phyloP scores from a whole-genome alignment of 306 rosid species.

The Trifolium pratense region DNA sequence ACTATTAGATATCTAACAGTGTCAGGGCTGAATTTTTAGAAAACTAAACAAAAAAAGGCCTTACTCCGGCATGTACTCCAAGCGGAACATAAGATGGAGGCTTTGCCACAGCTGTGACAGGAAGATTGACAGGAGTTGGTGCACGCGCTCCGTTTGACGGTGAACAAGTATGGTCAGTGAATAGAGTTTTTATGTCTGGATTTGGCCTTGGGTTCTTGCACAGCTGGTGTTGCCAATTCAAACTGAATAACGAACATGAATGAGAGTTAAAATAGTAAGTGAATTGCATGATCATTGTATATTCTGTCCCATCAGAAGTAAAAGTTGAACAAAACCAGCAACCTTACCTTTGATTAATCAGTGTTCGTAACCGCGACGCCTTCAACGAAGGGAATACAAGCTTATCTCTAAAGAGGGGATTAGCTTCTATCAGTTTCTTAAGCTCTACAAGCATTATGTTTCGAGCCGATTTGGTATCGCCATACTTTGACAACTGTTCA shows the following conservation, averaged over 20 bases:
- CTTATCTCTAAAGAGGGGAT: slow-evolving; percentile 75
- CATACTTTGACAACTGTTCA: slow-evolving; percentile 75
- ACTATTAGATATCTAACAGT: slow-evolving; percentile 12
- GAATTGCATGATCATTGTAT: slow-evolving; percentile 21
- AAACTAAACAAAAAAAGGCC: slow-evolving; percentile 37
- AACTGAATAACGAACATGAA: slow-evolving; percentile 51
- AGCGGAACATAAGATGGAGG: slow-evolving; percentile 63
- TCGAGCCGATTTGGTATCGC: slow-evolving; percentile 74
- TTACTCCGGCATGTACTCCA: slow-evolving; percentile 61
- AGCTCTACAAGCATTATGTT: slow-evolving; percentile 71
- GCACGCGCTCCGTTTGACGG: slow-evolving; percentile 48
- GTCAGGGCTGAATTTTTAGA: slow-evolving; percentile 40
- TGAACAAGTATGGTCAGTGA: slow-evolving; percentile 72
- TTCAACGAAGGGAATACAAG: slow-evolving; percentile 67
- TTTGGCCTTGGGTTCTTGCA: slow-evolving; percentile 72
- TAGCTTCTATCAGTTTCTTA: slow-evolving; percentile 77
- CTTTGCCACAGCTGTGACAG: slow-evolving; percentile 62
- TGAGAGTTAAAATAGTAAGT: slow-evolving; percentile 16
- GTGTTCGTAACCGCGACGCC: slow-evolving; percentile 64
- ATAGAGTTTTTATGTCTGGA: slow-evolving; percentile 76
- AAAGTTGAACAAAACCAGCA: slow-evolving; percentile 2
- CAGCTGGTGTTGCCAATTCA: slow-evolving; percentile 90
- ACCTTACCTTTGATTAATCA: slow-evolving; percentile 76
- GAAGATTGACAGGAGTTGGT: slow-evolving; percentile 65
- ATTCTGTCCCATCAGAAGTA: neutral